These are phyloP conservation scores for Erysimum cheiri DNA, from an alignment of 441 rosid genomes.

Conservation along the genomic window DNA sequence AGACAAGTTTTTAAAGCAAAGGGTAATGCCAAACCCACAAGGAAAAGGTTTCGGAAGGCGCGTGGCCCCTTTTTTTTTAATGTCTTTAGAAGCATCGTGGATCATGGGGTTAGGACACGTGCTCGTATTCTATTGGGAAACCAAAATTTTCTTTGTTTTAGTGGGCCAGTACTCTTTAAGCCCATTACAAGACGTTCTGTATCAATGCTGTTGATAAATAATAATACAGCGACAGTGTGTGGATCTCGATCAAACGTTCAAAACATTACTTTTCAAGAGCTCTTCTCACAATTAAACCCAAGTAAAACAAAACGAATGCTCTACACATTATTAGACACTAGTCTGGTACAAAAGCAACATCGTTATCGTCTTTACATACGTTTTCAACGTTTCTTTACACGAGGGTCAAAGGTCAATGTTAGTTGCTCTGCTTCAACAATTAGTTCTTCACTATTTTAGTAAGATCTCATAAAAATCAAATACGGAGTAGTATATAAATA, in stretches of 20 bases:
- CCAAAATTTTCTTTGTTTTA: not conserved
- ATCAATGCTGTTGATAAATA: too few relatives aligned
- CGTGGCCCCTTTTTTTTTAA: conserved; percentile 5
- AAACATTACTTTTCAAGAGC: too few relatives aligned
- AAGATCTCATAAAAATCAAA: not conserved
- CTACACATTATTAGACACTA: not conserved
- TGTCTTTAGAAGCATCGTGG: conserved; percentile 1
- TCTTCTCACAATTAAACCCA: too few relatives aligned
- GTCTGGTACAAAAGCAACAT: not conserved
- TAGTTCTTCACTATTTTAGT: conserved; percentile 3
- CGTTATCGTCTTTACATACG: conserved; percentile 7
- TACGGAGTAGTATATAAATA: not conserved
- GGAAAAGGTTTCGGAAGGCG: conserved; percentile 17
- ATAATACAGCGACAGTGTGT: too few relatives aligned
- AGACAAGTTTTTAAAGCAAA: conserved; percentile 58
- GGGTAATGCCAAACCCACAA: conserved; percentile 22
- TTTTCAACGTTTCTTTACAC: not conserved
- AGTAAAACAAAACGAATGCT: too few relatives aligned
- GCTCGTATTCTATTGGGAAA: not conserved
- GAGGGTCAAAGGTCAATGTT: conserved; percentile 24
- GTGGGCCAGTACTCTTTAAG: not conserved
- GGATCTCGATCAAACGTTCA: too few relatives aligned
- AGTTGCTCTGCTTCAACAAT: conserved; percentile 25
- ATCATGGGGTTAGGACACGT: conserved; percentile 10
- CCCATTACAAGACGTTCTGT: not conserved